A percentile compares a stretch with the other conserved stretches of the same genome.
Evolutionary conservation across 192 early-diverging fungal genomes (phyloP).

Genomic region (Diversispora epigaea): DNA sequence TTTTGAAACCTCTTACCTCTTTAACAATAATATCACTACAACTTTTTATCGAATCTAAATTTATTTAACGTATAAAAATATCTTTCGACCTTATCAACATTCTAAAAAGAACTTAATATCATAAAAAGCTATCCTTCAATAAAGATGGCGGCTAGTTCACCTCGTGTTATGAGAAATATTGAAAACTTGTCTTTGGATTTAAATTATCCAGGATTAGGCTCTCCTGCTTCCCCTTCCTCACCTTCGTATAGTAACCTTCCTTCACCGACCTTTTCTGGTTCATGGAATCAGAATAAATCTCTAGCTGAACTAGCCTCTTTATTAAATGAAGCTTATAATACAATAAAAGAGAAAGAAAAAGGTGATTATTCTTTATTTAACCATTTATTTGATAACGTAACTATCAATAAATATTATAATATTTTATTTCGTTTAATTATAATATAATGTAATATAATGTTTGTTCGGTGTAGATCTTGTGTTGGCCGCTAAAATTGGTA

Average conservation of each 20-base stretch:
- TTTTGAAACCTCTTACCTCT: too few relatives aligned
- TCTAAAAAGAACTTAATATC: background rate
- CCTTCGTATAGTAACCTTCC: background rate
- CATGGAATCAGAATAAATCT: conserved; percentile 42
- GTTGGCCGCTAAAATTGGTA: conserved; percentile 49
- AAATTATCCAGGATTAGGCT: background rate
- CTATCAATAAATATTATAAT: too few relatives aligned
- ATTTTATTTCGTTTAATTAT: too few relatives aligned
- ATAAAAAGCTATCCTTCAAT: background rate
- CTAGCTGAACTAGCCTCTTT: conserved; percentile 38
- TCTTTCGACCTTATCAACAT: too few relatives aligned
- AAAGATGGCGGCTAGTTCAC: background rate
- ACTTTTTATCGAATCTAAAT: too few relatives aligned
- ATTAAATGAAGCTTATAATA: conserved; percentile 42
- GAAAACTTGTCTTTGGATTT: background rate
- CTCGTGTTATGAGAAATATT: background rate
- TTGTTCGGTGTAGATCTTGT: conserved; percentile 38
- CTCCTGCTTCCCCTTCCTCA: background rate
- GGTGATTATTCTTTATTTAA: too few relatives aligned
- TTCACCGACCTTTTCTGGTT: conserved; percentile 41
- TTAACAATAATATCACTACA: too few relatives aligned
- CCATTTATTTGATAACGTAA: too few relatives aligned
- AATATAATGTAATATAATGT: background rate
- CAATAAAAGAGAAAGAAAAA: conserved; percentile 42
- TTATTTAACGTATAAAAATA: too few relatives aligned